These are phyloP conservation scores for Eucalyptus grandis DNA, from an alignment of 345 rosid genomes.

Conservation along the genomic window DNA sequence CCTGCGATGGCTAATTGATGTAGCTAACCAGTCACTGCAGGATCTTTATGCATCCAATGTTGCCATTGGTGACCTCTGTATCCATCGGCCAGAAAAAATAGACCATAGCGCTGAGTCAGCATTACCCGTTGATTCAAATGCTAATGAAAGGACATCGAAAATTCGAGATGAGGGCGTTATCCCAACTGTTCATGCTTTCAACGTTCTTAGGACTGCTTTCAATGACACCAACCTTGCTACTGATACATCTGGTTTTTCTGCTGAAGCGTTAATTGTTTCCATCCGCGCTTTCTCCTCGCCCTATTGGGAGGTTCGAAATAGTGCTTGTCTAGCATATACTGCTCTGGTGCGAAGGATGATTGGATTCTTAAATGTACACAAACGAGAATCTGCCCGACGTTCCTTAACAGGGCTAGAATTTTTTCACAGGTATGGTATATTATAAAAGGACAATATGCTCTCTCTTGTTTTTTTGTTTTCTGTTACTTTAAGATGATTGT, in stretches of 20 bases:
- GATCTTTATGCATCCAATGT: slow-evolving; percentile 9
- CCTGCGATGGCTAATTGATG: slow-evolving; percentile 72
- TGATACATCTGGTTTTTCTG: slow-evolving; percentile 93
- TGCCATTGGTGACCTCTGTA: slow-evolving; percentile 2
- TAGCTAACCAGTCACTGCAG: slow-evolving; percentile 49
- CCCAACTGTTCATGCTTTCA: slow-evolving; percentile 93
- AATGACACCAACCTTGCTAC: slow-evolving; percentile 92
- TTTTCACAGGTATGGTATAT: slow-evolving; percentile 63
- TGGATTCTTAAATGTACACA: slow-evolving; percentile 89
- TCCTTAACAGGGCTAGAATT: slow-evolving; percentile 90
- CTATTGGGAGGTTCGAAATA: slow-evolving; percentile 94
- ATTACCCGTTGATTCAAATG: slow-evolving; percentile 13
- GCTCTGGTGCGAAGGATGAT: slow-evolving; percentile 83
- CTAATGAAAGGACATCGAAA: slow-evolving; percentile 48
- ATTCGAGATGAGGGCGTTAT: slow-evolving; percentile 89
- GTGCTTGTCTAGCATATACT: slow-evolving; percentile 91
- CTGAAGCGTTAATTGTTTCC: slow-evolving; percentile 79
- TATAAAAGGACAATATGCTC: background rate
- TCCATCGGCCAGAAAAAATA: background rate
- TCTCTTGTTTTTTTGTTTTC: background rate
- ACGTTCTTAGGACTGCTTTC: slow-evolving; percentile 82
- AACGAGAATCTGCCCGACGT: slow-evolving; percentile 78
- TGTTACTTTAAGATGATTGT: background rate
- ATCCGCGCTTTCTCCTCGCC: slow-evolving; percentile 85
- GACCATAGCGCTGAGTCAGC: slow-evolving; percentile 10